Conservation (phyloP, 169 alveolate genomes). For the Plasmodium cynomolgi region DNA sequence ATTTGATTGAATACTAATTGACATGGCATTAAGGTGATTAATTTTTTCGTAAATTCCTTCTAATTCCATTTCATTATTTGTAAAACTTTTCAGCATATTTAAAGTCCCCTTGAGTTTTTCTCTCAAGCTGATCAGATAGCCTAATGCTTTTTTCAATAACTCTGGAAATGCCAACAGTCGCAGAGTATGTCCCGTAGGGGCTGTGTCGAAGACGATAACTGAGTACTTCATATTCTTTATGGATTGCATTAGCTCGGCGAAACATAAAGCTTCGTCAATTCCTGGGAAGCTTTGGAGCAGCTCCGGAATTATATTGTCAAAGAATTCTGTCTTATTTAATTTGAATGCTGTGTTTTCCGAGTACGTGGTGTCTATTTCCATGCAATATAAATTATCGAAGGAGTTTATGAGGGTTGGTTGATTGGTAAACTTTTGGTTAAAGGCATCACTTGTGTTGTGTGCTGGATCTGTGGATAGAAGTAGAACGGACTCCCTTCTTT, state of each 20-base stretch:
- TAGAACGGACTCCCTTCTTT: slow-evolving; percentile 94
- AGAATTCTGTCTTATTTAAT: slow-evolving; percentile 77
- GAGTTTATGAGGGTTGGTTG: slow-evolving; percentile 96
- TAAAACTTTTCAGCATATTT: slow-evolving; percentile 61
- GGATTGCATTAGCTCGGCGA: slow-evolving; percentile 96
- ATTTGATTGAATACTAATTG: slow-evolving; percentile 85
- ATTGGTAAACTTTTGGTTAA: slow-evolving; percentile 95
- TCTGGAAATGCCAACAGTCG: slow-evolving; percentile 97
- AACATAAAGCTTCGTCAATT: slow-evolving; percentile 98
- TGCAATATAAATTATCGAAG: slow-evolving; percentile 94
- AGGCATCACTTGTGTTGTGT: slow-evolving; percentile 98
- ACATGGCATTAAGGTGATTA: slow-evolving; percentile 86
- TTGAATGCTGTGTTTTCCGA: slow-evolving; percentile 85
- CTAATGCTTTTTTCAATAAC: slow-evolving; percentile 94
- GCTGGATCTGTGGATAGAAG: slow-evolving; percentile 99
- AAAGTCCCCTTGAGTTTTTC: slow-evolving; percentile 79
- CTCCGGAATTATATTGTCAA: slow-evolving; percentile 90
- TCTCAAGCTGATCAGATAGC: slow-evolving; percentile 91
- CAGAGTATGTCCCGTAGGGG: slow-evolving; percentile 99
- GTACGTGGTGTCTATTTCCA: slow-evolving; percentile 94
- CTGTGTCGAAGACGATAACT: slow-evolving; percentile 98
- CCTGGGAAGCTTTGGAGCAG: slow-evolving; percentile 97
- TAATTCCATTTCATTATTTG: slow-evolving; percentile 53
- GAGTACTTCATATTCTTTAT: slow-evolving; percentile 94
- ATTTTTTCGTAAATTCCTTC: slow-evolving; percentile 84